Evolutionary conservation across 1,284 basidiomycete species (phyloP), one percentile per base, ranked within the genome.

Genomic region (Porodaedalea pini): DNA sequence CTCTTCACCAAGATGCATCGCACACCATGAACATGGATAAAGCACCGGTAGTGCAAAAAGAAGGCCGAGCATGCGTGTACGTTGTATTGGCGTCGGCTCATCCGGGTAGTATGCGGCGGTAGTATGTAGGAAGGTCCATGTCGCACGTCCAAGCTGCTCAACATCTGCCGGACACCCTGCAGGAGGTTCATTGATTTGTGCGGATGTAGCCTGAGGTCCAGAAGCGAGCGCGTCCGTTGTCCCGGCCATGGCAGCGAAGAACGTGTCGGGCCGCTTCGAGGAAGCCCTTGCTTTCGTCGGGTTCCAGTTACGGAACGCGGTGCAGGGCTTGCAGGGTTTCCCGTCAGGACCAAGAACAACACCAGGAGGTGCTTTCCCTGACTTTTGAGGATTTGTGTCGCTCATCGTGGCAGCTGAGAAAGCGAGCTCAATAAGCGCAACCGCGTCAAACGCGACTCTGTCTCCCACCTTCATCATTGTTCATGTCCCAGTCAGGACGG

Each of bases 91-190:
- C 0, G 84, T 81, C 0, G 94, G 90, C 25, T 75, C 71, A 25
- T 86, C 80, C n/a, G 94, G 94, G 71, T 94, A 97, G 71, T 97
- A 95, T 15, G 94, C 91, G 0, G 92, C 93, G 2, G 94, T 88
- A 1, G 93, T 88, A 69, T 98, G 94, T 36, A 98, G 78, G 80
- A 98, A 97, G 17, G 93, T 90, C 94, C 94, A 98, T 2, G 94
- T 96, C 49, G 94, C 88, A 51, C 85, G 83, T 4, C 94, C 94
- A 40, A 98, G 85, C 57, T 83, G 78, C 65, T 93, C 90, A 44
- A 88, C 86, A 70, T 97, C 94, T 0, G 92, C 85, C 10, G 94
- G 94, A 67, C 94, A 97, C 61, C 90, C 75, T 23, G 75, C 73
- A 1, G 83, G 81, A 45, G 76, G 78, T n/a, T 67, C 67, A n/a